These are phyloP conservation scores for Hymenoscyphus repandus DNA, from an alignment of 2,329 filamentous ascomycete genomes.

Conservation along the genomic window DNA sequence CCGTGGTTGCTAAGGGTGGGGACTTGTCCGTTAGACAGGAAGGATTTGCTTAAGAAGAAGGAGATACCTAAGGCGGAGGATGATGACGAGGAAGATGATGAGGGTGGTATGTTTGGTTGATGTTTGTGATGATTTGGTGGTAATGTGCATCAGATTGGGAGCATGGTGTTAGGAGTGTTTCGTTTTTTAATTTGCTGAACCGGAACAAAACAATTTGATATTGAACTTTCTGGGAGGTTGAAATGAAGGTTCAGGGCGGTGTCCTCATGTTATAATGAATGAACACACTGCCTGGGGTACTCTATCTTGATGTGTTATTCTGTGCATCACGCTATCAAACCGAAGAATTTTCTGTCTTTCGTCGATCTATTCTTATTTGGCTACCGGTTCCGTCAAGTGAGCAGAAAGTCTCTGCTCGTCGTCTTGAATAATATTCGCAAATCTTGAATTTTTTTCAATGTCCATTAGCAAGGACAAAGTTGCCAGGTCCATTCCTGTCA, in stretches of 20 bases:
- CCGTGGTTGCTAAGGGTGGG: conserved; percentile 62
- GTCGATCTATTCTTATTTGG: too few species aligned
- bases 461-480: background rate
- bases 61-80: conserved; percentile 36
- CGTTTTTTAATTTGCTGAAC: background rate
- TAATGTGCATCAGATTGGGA: background rate
- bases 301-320: too few species aligned
- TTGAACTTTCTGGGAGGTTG: background rate
- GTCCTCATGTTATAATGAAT: too few species aligned
- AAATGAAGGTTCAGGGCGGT: too few species aligned
- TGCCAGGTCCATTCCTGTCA: background rate
- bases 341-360: too few species aligned
- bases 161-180: background rate
- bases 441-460: too few species aligned
- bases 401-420: too few species aligned
- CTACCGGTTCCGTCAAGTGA: too few species aligned
- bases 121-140: conserved; percentile 3
- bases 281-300: too few species aligned
- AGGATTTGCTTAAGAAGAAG: conserved; percentile 53
- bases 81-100: conserved; percentile 38
- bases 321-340: too few species aligned
- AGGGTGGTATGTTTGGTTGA: conserved; percentile 42
- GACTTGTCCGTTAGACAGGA: conserved; percentile 58
- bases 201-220: background rate
- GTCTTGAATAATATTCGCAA: too few species aligned